Evolutionary conservation across 768 basidiomycete species (phyloP).

Genomic region (Serendipita sp.): DNA sequence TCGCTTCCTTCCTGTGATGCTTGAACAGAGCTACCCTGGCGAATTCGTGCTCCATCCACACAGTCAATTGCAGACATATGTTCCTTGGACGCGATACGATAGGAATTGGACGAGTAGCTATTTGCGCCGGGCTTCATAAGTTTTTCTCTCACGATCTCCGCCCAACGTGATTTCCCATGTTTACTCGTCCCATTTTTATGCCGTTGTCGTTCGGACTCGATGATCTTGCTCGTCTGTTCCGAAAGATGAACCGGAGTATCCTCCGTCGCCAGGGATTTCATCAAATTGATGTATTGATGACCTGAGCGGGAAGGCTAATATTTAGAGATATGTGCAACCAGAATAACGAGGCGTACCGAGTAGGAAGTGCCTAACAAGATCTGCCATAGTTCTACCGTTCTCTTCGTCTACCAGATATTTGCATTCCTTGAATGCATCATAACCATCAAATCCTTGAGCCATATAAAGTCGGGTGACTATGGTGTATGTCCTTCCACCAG

Average conservation of each 20-base stretch:
- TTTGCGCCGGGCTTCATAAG: conserved; percentile 30
- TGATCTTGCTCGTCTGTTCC: conserved; percentile 28
- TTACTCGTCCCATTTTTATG: conserved; percentile 19
- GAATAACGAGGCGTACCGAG: conserved; percentile 38
- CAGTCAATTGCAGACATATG: conserved; percentile 69
- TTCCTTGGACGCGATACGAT: conserved; percentile 46
- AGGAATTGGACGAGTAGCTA: conserved; percentile 38
- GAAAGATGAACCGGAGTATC: conserved; percentile 23
- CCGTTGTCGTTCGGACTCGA: conserved; percentile 32
- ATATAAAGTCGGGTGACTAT: conserved; percentile 81
- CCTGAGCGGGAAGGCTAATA: conserved; percentile 27
- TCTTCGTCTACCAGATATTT: conserved; percentile 71
- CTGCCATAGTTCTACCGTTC: conserved; percentile 59
- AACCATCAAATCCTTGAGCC: conserved; percentile 76
- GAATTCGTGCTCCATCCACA: conserved; percentile 41
- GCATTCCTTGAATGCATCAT: conserved; percentile 44
- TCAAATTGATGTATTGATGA: conserved; percentile 54
- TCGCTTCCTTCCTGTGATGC: not conserved
- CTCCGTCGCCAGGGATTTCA: conserved; percentile 28
- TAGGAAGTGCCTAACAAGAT: conserved; percentile 68
- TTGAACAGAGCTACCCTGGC: conserved; percentile 20
- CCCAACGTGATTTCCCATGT: conserved; percentile 1
- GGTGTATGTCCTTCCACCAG: conserved; percentile 46
- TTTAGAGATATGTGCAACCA: not conserved
- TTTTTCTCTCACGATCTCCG: not conserved